phyloP scores from a whole-genome alignment of 108 stramenopile species.

The Pseudonitzschia delicatissima region DNA sequence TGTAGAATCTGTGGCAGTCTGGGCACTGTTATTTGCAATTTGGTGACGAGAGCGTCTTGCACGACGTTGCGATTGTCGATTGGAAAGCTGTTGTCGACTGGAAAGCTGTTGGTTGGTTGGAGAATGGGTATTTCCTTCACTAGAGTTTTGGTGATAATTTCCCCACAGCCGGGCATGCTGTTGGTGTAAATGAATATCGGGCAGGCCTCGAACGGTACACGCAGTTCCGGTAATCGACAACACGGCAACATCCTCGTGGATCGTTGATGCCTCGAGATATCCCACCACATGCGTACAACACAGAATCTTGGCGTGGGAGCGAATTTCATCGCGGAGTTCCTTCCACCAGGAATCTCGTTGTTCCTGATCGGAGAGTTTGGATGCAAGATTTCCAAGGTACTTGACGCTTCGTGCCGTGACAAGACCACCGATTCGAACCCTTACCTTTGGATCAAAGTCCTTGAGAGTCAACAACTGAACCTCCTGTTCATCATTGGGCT shows the following conservation, averaged over 20 bases:
- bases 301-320: constrained; percentile 87
- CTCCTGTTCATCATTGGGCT: constrained; percentile 53
- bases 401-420: constrained; percentile 93
- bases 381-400: constrained; percentile 87
- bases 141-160: too few species aligned
- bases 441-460: constrained; percentile 81
- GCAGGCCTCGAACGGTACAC: constrained; percentile 79
- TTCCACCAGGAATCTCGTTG: constrained; percentile 96
- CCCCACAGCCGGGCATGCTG: constrained; percentile 47
- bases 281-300: constrained; percentile 94
- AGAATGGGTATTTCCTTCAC: too few species aligned
- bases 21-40: too few species aligned
- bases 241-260: constrained; percentile 95
- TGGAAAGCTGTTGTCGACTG: too few species aligned
- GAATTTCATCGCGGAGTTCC: constrained; percentile 94
- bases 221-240: constrained; percentile 95
- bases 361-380: constrained; percentile 90
- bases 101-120: too few species aligned
- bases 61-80: neutral
- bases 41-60: too few species aligned
- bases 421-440: constrained; percentile 90
- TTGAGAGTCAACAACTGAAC: constrained; percentile 86
- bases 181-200: constrained; percentile 54
- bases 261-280: constrained; percentile 89
- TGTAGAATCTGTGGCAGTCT: too few species aligned